These are phyloP conservation scores for Uromyces viciae-fabae DNA, from an alignment of 1,284 basidiomycete genomes.

Conservation along the genomic window DNA sequence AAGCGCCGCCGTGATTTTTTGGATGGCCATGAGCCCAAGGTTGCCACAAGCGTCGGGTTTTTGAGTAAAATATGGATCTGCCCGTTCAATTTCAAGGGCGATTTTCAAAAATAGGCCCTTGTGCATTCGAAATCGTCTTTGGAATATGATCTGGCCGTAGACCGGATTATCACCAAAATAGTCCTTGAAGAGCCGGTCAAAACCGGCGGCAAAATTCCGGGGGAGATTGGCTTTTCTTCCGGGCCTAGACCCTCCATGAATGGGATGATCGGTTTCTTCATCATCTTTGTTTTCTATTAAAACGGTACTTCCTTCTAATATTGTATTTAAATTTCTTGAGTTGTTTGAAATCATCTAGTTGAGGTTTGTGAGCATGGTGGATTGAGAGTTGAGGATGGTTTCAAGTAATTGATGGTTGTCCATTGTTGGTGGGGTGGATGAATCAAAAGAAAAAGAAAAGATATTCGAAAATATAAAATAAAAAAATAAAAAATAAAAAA, in stretches of 20 bases:
- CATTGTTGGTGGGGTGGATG: no score
- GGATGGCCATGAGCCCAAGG: not conserved
- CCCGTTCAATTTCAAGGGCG: constrained; percentile 29
- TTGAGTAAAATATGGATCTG: not conserved
- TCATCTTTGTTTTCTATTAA: no score
- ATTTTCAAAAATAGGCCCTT: constrained; percentile 5
- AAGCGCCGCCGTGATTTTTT: not conserved
- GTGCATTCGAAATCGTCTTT: constrained; percentile 6
- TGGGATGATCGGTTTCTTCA: not conserved
- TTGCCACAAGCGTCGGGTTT: not conserved
- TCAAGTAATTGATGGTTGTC: no score
- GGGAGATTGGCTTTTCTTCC: not conserved
- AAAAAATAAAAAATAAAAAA: no score
- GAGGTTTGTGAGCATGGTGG: no score
- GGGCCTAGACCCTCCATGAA: not conserved
- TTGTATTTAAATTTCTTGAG: no score
- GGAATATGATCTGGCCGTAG: not conserved
- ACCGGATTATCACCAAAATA: not conserved
- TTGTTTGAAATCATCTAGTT: no score
- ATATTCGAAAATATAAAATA: no score
- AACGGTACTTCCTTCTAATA: no score
- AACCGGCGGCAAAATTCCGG: not conserved
- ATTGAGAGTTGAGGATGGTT: no score
- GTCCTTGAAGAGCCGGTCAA: not conserved
- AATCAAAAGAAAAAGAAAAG: no score